Percentiles rank a stretch among this genome's conserved stretches.
Evolutionary conservation across 805 yeast genomes (phyloP).

Genomic region (Metschnikowia shivogae): DNA sequence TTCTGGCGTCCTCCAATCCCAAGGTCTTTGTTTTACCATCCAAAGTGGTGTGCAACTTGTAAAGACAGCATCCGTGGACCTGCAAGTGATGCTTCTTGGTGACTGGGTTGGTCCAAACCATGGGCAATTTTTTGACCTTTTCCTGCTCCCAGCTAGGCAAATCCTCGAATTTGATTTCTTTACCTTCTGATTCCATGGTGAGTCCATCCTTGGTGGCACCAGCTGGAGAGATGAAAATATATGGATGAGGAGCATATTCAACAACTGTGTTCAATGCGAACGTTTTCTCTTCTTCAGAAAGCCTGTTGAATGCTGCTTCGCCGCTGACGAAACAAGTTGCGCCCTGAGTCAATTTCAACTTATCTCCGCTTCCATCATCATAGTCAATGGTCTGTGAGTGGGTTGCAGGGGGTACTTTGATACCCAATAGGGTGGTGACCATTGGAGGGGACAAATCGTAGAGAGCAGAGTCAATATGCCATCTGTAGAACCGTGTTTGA

Average conservation of each 20-base stretch:
- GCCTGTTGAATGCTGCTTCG: slow-evolving; percentile 64
- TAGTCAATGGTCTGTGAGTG: slow-evolving; percentile 63
- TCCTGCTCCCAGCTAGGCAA: slow-evolving; percentile 81
- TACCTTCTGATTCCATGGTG: slow-evolving; percentile 78
- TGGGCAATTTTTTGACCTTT: slow-evolving; percentile 72
- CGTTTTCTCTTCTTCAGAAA: slow-evolving; percentile 67
- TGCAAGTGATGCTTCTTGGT: slow-evolving; percentile 81
- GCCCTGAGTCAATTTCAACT: slow-evolving; percentile 67
- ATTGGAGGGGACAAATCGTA: slow-evolving; percentile 84
- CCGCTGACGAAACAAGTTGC: slow-evolving; percentile 90
- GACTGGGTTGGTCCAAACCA: slow-evolving; percentile 90
- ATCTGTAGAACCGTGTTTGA: slow-evolving; percentile 80
- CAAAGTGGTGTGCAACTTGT: slow-evolving; percentile 51
- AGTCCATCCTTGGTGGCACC: slow-evolving; percentile 82
- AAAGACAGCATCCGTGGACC: slow-evolving; percentile 84
- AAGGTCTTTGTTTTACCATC: slow-evolving; percentile 48
- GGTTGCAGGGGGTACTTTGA: slow-evolving; percentile 69
- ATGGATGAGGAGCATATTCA: slow-evolving; percentile 90
- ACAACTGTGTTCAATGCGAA: slow-evolving; percentile 75
- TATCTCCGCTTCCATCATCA: slow-evolving; percentile 50
- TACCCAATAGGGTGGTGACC: slow-evolving; percentile 79
- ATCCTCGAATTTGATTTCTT: slow-evolving; percentile 61
- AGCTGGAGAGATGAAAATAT: slow-evolving; percentile 76
- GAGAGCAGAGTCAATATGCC: slow-evolving; percentile 92
- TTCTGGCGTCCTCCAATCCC: slow-evolving; percentile 69